A percentile compares a stretch with the other conserved stretches of the same genome.
These are phyloP conservation scores for Galerina sulciceps DNA, from an alignment of 768 basidiomycete genomes.

Conservation along the genomic window DNA sequence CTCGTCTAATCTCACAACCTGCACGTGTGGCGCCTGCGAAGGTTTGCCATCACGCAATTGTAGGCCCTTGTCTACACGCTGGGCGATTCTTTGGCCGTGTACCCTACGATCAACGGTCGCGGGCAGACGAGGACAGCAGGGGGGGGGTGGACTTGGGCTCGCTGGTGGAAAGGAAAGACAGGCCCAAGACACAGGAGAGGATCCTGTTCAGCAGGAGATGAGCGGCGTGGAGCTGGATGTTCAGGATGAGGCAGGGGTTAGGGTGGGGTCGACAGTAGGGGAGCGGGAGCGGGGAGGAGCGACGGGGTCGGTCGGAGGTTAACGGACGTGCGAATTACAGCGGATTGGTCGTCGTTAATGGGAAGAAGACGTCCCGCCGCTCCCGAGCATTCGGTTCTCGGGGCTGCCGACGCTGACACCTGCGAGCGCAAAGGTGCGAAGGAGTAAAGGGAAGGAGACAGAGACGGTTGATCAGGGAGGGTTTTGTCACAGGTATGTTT, in stretches of 20 bases:
- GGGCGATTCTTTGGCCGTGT: not conserved
- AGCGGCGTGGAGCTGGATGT: conserved; percentile 33
- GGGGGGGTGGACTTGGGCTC: conserved; percentile 58
- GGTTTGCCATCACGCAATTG: conserved; percentile 70
- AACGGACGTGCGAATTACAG: not conserved
- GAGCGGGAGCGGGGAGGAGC: not conserved
- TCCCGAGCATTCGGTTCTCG: not conserved
- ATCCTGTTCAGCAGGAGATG: conserved; percentile 64
- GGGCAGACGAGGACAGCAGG: not conserved
- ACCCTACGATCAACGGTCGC: not conserved
- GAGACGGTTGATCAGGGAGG: conserved; percentile 10
- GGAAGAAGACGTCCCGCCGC: not conserved
- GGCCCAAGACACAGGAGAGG: conserved; percentile 64
- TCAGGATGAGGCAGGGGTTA: conserved; percentile 11
- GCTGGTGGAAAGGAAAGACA: conserved; percentile 58
- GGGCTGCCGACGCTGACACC: not conserved
- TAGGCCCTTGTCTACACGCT: conserved; percentile 55
- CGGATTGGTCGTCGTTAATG: not conserved
- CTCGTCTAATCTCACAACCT: conserved; percentile 71
- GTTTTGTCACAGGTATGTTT: conserved; percentile 12
- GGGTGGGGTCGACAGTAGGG: not conserved
- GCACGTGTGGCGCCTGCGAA: conserved; percentile 69
- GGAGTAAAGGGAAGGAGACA: conserved; percentile 21
- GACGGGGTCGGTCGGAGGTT: not conserved
- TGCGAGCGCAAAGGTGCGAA: not conserved